Evolutionary conservation across 177 flowering plant species (phyloP), one percentile per base, ranked within the genome.

Genomic region (Vitis hybrid): DNA sequence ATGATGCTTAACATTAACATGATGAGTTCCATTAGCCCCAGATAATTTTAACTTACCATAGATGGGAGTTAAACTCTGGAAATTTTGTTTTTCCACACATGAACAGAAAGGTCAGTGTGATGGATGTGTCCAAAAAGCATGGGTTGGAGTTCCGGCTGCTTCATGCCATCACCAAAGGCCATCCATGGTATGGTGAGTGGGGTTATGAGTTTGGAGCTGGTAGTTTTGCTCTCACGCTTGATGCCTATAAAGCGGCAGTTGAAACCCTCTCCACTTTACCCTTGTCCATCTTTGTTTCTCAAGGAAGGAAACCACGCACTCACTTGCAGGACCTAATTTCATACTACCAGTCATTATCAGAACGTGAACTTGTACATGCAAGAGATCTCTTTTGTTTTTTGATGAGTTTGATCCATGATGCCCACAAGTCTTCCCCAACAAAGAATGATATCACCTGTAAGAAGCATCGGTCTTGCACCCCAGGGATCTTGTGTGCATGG

Each of bases 181-280:
- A 73, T 66, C 82, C 98, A 0, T 93, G 99, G 99, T 95, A 91
- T 83, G 96, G 97, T n/a, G 69, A 88, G 5, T 95, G 99, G 99
- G 98, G 96, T 24, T 93, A 85, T 73, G 85, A 90, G 71, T 93
- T 93, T 78, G 96, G 96, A 21, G 76, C 87, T 20, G 99, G 99
- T 20, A 89, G 99, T 67, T 95, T 78, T 82, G 97, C 79, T 9
- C 75, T 91, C 53, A 90, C 96, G 2, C 61, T 56, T 1, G 88
- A 86, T 56, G 79, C 86, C 11, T 94, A 94, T 58, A 52, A 54
- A 3, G 52, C 60, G 11, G 89, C 99, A 2, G 83, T 94, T 3
- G 82, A 80, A 9, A 66, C 74, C 58, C 84, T 92, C 17, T 85
- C 91, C 13, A 69, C 46, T 54, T 14, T 80, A 27, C 90, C 91